Evolutionary conservation across 495 filamentous ascomycete genomes (phyloP), one percentile per base, ranked within the genome.

Genomic region (Cladorrhinum samala): DNA sequence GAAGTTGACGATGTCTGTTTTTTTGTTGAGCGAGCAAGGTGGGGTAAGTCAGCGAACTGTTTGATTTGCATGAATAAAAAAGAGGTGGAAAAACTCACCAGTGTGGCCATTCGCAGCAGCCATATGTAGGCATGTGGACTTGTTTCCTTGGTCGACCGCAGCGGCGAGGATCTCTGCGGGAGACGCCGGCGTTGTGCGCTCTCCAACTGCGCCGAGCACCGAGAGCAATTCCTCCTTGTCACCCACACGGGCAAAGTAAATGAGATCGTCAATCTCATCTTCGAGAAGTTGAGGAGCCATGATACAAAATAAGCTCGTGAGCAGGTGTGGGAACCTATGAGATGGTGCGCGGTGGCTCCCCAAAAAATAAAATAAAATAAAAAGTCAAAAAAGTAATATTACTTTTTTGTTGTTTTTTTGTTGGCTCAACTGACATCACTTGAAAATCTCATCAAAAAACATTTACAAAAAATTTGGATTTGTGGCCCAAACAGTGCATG

Each of bases 101-200:
- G 74, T 51, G 62, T 93, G 87, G 25, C 91, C 91, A 72, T 97
- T 97, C 9, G 87, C 92, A 33, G 87, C 81, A 1, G 89, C 88
- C 79, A 89, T 95, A 72, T 97, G 92, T 61, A 96, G 70, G 16
- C 86, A 76, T 27, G 89, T 94, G 20, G 84, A 83, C 50, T 81
- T 85, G 24, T 81, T 85, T 23, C 81, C 74, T 20, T 82, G 76
- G 58, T 95, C 90, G 51, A 79, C 78, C 9, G 85, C 83, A 25
- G 79, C 77, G 25, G 72, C 58, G 21, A 96, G 64, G 49, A 95
- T 75, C 25, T 80, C 72, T 17, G 75, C 72, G 17, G 75, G 66
- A 3, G 75, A 68, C 11, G 78, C 59, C 44, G 70, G 66, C 55
- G 65, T 64, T 57, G 86, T 25, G 50, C 83, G 76, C 21, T 71